A percentile compares a stretch with the other conserved stretches of the same genome.
Evolutionary conservation across 306 rosid species (phyloP).

Genomic region (Rosa persica): DNA sequence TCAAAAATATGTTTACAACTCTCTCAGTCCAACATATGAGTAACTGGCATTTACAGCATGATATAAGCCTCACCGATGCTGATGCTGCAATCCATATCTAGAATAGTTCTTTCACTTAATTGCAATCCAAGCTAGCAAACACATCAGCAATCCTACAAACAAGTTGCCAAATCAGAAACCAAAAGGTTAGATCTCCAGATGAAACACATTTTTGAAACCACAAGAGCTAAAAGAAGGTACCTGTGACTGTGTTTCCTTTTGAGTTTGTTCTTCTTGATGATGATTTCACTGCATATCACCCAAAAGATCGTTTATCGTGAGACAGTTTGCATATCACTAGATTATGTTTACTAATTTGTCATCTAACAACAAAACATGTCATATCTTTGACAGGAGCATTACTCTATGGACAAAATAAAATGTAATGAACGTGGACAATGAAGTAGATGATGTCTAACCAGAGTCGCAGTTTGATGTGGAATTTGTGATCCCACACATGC

Average conservation of each 20-base stretch:
- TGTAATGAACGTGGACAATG: neutral
- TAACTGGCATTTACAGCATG: conserved; percentile 2
- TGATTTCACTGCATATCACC: conserved; percentile 36
- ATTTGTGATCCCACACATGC: conserved; percentile 74
- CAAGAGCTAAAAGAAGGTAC: conserved; percentile 23
- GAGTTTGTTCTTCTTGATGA: conserved; percentile 41
- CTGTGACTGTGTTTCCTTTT: conserved; percentile 32
- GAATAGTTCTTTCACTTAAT: conserved; percentile 12
- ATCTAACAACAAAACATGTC: neutral
- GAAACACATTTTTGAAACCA: neutral
- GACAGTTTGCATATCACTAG: neutral
- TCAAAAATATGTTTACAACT: conserved; percentile 10
- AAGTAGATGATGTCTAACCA: conserved; percentile 34
- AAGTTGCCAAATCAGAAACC: conserved; percentile 7
- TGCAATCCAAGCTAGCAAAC: conserved; percentile 40
- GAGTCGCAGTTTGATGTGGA: conserved; percentile 89
- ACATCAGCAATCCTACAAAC: conserved; percentile 47
- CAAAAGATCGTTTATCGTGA: neutral
- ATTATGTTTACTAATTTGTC: neutral
- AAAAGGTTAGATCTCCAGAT: neutral
- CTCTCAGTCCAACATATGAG: neutral
- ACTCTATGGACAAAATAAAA: neutral
- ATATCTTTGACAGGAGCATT: neutral
- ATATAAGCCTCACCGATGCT: neutral
- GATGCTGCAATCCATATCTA: conserved; percentile 7